Base-by-base conservation (phyloP, 176 grass and related monocot species). In the Eragrostis nindensis region DNA sequence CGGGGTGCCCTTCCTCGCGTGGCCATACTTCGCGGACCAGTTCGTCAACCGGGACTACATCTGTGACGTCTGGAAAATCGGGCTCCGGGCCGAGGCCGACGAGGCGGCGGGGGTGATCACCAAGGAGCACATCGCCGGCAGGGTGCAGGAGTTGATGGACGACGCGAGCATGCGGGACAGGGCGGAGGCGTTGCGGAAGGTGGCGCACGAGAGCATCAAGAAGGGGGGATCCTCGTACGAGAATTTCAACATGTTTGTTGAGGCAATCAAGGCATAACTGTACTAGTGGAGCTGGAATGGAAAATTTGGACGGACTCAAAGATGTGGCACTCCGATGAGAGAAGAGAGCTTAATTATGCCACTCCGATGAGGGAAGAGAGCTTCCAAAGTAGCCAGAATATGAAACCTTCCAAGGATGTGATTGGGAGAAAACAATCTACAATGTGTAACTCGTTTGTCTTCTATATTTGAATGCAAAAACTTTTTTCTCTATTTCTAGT, bases 1-100 rank as follows among this genome's bases (percentile, higher is more conserved):
- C 66, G 88, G 89, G 16, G 54, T 84, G 40, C 80, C 70, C 26
- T 84, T 91, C 72, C 70, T 91, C 6, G 69, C 62, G 8, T 91
- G 79, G 84, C 89, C 89, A 0, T 91, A 65, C 42, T 84, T 84
- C 27, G 44, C 61, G 12, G 76, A 78, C 27, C 76, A 78, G 76
- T 78, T 66, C 62, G 61, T 78, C 6, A 52, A 78, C 76, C 44
- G 15, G 76, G 19, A 0, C 11, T 78, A 78, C 62, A 78, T 78
- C 27, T 39, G 19, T 4, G 62, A 78, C 45, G 45, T 52, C 11
- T 78, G 76, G 76, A 78, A 66, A 45, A 27, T 66, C 76, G 76
- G 26, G 8, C 42, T 10, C 80, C 79, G 19, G 49, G 39, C 77
- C 19, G 49, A 24, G 11, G 42, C 67, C 13, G 63, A 68, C 14